Base-by-base conservation (phyloP, 805 yeast species). In the Cephaloascus fragrans region DNA sequence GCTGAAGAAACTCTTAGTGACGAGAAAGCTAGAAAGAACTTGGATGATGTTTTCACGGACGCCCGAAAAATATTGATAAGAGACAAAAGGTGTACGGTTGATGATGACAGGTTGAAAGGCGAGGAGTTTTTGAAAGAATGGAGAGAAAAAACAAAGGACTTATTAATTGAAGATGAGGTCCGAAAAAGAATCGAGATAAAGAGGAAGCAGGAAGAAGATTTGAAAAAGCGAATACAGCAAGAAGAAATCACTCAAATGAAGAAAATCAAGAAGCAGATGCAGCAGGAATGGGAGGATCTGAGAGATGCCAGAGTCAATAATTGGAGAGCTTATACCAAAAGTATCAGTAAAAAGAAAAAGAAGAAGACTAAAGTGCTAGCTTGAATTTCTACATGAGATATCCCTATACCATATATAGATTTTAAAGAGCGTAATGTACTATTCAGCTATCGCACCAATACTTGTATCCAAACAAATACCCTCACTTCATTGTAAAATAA, bases 231-330 rank as follows among this genome's bases (percentile, higher is more conserved):
- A 28, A 55, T 62, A 19, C 56, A 59, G 39, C 50, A 52, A n/a
- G 64, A 60, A 34, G 50, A 49, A 35, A 62, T 52, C 23, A 34
- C 31, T 12, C 43, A 42, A 16, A 41, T 42, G 16, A 56, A 55
- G 14, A 59, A 61, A 41, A 35, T 41, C 18, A 53, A 61, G 37
- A 42, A 51, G 32, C 59, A 71, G 35, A 52, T 66, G 47, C 70
- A 67, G 31, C 52, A 61, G 37, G 58, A 63, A 17, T 81, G 88
- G 88, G 87, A 80, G 46, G 73, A 69, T 38, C 67, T 67, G 12
- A 44, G 85, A 36, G 85, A 77, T 34, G 53, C 52, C 9, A 55
- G 88, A 29, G 84, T 81, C 4, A 52, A 56, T 5, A 75, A 64
- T 48, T 81, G 88, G 88, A 56, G 86, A 39, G 52, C 49, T 6